Percentiles rank a stretch among this genome's conserved stretches.
phyloP scores from a whole-genome alignment of 1,139 yeast species.

The Ogataea hybrid region DNA sequence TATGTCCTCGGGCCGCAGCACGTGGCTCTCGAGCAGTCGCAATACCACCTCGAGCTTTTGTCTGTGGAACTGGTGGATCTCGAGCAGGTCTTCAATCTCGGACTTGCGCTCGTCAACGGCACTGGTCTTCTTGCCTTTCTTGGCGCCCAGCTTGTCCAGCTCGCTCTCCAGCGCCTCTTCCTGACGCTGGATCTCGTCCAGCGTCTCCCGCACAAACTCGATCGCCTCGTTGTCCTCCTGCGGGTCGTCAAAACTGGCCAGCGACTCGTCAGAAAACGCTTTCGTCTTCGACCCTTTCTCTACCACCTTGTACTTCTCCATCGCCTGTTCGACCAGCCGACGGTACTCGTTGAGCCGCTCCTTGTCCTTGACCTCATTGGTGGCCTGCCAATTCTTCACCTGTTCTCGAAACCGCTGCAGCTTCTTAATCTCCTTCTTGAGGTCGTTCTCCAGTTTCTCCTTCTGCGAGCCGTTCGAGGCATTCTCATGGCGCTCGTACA shows the following conservation, averaged over 20 bases:
- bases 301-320: conserved; percentile 78
- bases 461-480: conserved; percentile 62
- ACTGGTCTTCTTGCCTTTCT: conserved; percentile 50
- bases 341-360: conserved; percentile 59
- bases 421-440: conserved; percentile 74
- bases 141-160: conserved; percentile 43
- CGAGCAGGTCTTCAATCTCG: conserved; percentile 40
- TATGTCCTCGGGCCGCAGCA: conserved; percentile 57
- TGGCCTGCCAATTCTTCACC: conserved; percentile 75
- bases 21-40: conserved; percentile 63
- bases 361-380: conserved; percentile 70
- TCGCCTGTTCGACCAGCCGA: conserved; percentile 68
- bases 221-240: conserved; percentile 60
- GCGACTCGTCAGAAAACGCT: conserved; percentile 64
- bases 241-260: conserved; percentile 37
- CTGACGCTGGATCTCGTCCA: conserved; percentile 64
- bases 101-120: conserved; percentile 59
- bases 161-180: conserved; percentile 63
- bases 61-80: conserved; percentile 56
- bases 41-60: conserved; percentile 62
- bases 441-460: conserved; percentile 70
- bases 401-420: conserved; percentile 74
- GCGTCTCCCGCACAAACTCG: conserved; percentile 55
- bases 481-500: conserved; percentile 65
- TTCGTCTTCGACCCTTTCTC: conserved; percentile 74